Base-by-base conservation (phyloP, 495 filamentous ascomycete genomes). In the Xylaria curta region DNA sequence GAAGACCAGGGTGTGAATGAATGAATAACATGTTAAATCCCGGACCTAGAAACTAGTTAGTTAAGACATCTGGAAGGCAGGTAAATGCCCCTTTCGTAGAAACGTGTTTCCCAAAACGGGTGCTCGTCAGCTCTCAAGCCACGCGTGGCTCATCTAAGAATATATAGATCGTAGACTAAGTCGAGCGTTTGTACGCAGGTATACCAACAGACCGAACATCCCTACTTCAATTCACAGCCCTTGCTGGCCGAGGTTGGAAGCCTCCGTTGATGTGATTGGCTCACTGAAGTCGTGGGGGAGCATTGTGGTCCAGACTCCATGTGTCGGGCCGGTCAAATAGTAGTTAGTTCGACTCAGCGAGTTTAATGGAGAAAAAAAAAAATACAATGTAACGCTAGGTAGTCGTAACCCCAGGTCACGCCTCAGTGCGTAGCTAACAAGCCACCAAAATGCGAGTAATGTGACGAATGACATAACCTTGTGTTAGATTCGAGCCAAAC, bases 131-230 rank as follows among this genome's bases (percentile, higher is more conserved):
- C 21, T 24, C 21, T 24, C 21, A 28, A 26, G 53, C 53, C 33
- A 38, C 36, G 36, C 36, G 36, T 63, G 36, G 61, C 54, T 61
- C 42, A 28, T 61, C 42, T 26, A 15, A 60, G 31, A 33, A 49
- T 47, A n/a, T 31, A 47, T 5, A 17, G 15, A 31, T 5, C 26
- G 26, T 31, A 56, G 53, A 56, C 26, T 28, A 51, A 31, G 68
- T 44, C 58, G 58, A 62, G 58, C 56, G 46, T 40, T 42, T 63
- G 42, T 63, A 42, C 53, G 40, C 47, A 38, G 8, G 36, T 38
- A 38, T 46, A 64, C 68, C 60, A 64, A 70, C 60, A 64, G 21
- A 15, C n/a, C 56, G 62, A 51, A 33, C 53, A 33, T 38, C 46
- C n/a, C n/a, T 38, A 21, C 33, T 38, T 21, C 3, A 36, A 47